Evolutionary conservation across 2,329 filamentous ascomycete species (phyloP), one percentile per base, ranked within the genome.

Genomic region (Trichoderma semiorbis): DNA sequence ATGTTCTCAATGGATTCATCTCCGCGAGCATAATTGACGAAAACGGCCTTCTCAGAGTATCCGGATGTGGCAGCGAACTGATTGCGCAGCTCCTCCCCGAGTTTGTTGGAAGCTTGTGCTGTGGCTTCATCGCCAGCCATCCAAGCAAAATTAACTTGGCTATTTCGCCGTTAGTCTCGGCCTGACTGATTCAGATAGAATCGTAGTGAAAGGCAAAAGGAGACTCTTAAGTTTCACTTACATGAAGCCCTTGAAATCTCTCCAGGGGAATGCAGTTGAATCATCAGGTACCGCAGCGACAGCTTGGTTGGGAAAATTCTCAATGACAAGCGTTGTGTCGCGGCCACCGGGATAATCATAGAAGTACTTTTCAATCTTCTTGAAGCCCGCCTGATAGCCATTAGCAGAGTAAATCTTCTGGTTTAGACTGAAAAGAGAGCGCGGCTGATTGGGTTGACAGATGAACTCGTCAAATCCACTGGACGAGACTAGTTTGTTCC

Each of bases 171-270:
- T 67, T 16, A 67, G 24, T 30, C 11, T 47, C 1, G 6, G 10
- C n/a, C 1, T 1, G 16, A 7, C 1, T 3, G 32, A 18, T 16
- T 14, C 0, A 6, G 14, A 21, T 24, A 32, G 2, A 43, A n/a
- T 2, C 2, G 18, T 1, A n/a, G 3, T n/a, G 39, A n/a, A 43
- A 4, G 3, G 3, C 7, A 43, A n/a, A 43, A 43, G 7, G 16
- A 1, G 3, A 8, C 0, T 39, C 5, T 7, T 16, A 5, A 7
- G 63, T 2, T 21, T 36, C 5, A 43, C 62, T 61, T 69, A 69
- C 66, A 69, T 34, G 28, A 69, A 69, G 26, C 66, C 66, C 55
- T 43, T 34, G 10, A 61, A 30, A 24, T 69, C 66, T 61, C 66
- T 69, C 66, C 66, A 69, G 1, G 66, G 66, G n/a, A 60, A 69